Conservation (phyloP, 345 rosid species). For the Bruguiera sexangula region DNA sequence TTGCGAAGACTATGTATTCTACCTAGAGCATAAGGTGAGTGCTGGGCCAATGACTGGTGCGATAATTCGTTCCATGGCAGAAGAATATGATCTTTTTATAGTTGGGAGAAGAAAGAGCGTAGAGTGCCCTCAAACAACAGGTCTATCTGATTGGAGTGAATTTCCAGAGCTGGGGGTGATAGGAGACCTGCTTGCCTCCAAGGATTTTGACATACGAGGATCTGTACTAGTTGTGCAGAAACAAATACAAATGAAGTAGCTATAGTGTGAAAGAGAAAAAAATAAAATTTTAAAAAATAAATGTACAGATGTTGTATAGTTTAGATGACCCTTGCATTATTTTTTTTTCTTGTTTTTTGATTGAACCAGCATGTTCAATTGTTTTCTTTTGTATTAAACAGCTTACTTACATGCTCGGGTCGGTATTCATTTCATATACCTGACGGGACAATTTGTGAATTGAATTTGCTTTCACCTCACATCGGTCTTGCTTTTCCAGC, state of each 20-base stretch:
- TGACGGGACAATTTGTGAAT: no score
- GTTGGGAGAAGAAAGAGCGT: constrained; percentile 47
- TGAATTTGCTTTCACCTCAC: no score
- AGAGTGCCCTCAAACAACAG: constrained; percentile 28
- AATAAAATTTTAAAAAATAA: no score
- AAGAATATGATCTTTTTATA: constrained; percentile 41
- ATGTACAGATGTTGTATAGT: background rate
- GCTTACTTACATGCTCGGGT: no score
- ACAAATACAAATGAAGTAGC: background rate
- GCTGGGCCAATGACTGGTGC: constrained; percentile 41
- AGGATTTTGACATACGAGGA: constrained; percentile 30
- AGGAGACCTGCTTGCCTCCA: constrained; percentile 57
- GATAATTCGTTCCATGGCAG: constrained; percentile 28
- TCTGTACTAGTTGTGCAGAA: constrained; percentile 59
- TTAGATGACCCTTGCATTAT: background rate
- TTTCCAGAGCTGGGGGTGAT: constrained; percentile 55
- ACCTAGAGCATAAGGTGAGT: constrained; percentile 27
- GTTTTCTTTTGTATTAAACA: no score
- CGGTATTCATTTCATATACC: no score
- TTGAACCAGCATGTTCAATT: no score
- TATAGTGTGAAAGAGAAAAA: no score
- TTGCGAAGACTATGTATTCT: constrained; percentile 10
- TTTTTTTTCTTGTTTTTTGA: no score
- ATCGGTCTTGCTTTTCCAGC: no score
- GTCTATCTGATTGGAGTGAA: constrained; percentile 59